Base-by-base conservation (phyloP, 2,329 filamentous ascomycete genomes). In the Colletotrichum viniferum region DNA sequence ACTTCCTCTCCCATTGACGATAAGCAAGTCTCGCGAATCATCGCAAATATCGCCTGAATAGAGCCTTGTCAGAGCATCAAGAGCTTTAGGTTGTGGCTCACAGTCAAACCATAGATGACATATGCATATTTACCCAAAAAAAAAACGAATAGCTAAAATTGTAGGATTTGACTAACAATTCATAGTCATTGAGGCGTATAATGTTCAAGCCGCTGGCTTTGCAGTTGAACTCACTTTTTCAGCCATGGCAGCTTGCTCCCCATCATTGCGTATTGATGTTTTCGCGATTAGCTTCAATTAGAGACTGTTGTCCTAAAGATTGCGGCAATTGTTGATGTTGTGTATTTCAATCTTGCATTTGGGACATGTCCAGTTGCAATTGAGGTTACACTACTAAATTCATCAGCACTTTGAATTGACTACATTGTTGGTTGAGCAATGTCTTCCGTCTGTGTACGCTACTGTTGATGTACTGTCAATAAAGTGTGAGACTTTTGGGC, bases 1-100 rank as follows among this genome's bases (percentile, higher is more conserved):
- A 1, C 5, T 21, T 21, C 12, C 18, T n/a, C n/a, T 21, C n/a
- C 0, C 18, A 7, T 0, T 7, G 0, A n/a, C 1, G 43, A 2
- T 4, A 48, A 21, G 43, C 18, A 48, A 48, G 43, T 21, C 1
- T 48, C 0, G 43, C 3, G 2, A 48, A 1, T 7, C n/a, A 48
- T n/a, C n/a, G n/a, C n/a, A 48, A 0, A 48, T 3, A 21, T 21
- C 18, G 43, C 0, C 43, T 0, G 5, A 3, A 48, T 12, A 21
- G 1, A 48, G 18, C 21, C 1, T 43, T n/a, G 13, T 36, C 8
- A 21, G 9, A 48, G 38, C 1, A 0, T 7, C 2, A 4, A 12
- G 5, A 48, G 18, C 18, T 43, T n/a, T 2, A 48, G 43, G 43
- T n/a, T 48, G n/a, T 1, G 43, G n/a, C n/a, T 21, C n/a, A 48